A percentile compares a stretch with the other conserved stretches of the same genome.
Evolutionary conservation across 2,329 filamentous ascomycete genomes (phyloP).

Genomic region (Ilyonectria sp.): DNA sequence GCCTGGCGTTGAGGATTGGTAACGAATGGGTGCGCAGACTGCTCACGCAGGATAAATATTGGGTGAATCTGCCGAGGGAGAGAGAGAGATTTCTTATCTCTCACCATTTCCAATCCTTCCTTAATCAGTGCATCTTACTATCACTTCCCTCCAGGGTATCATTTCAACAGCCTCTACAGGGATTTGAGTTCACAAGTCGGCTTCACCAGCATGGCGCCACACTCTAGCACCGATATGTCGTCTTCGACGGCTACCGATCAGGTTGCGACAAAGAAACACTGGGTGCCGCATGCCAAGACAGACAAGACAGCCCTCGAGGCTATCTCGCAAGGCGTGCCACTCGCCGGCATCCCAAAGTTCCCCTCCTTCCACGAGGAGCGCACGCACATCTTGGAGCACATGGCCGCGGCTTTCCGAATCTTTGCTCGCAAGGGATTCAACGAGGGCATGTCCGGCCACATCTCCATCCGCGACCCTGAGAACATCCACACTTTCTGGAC

Average conservation of each 20-base stretch:
- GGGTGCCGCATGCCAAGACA: background rate
- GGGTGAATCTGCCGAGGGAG: background rate
- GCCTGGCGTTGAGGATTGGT: background rate
- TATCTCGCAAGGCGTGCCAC: slow-evolving; percentile 8
- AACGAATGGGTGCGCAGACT: background rate
- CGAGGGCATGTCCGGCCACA: slow-evolving; percentile 78
- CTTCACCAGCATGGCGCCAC: background rate
- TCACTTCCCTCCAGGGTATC: background rate
- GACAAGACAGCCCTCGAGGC: slow-evolving; percentile 14
- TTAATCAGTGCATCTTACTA: background rate
- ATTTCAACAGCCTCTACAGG: background rate
- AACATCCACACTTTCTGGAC: slow-evolving; percentile 73
- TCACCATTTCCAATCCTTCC: background rate
- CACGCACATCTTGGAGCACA: slow-evolving; percentile 64
- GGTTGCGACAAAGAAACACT: background rate
- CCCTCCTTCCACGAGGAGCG: background rate
- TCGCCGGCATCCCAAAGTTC: slow-evolving; percentile 14
- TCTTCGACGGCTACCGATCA: background rate
- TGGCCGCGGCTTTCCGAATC: slow-evolving; percentile 76
- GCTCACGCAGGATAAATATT: background rate
- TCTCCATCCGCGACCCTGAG: slow-evolving; percentile 74
- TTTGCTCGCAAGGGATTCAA: slow-evolving; percentile 75
- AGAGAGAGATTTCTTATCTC: background rate
- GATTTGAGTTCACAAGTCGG: background rate
- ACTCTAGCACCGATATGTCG: background rate